Percentiles rank a stretch among this genome's conserved stretches.
Conservation (phyloP, 2,329 filamentous ascomycete species). For the Decorospora gaudefroyi region DNA sequence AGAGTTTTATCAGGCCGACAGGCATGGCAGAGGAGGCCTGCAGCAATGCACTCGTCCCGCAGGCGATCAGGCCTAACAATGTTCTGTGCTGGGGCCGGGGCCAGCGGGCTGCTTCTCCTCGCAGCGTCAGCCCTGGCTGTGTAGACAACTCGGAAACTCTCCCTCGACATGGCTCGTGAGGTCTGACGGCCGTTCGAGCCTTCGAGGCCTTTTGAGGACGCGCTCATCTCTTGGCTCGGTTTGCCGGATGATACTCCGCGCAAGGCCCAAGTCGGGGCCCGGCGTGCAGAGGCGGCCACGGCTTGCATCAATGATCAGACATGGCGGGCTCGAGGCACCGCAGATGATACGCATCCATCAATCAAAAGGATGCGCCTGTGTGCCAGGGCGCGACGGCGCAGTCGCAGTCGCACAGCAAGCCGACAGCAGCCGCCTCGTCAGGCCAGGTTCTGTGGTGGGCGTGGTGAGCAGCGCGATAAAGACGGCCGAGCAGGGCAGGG, state of each 20-base stretch:
- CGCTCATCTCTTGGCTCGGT: constrained; percentile 26
- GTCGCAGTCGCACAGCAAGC: constrained; percentile 31
- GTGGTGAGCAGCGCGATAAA: constrained; percentile 20
- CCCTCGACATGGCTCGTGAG: constrained; percentile 1
- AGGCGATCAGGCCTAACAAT: constrained; percentile 2
- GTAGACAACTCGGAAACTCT: too few species aligned
- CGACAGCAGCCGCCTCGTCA: constrained; percentile 32
- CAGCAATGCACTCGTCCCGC: constrained; percentile 5
- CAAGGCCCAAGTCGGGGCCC: constrained; percentile 13
- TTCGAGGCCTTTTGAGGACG: constrained; percentile 25
- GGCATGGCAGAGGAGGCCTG: constrained; percentile 19
- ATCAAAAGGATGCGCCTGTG: too few species aligned
- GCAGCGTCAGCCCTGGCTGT: constrained; percentile 27
- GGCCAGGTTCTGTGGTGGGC: constrained; percentile 15
- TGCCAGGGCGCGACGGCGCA: constrained; percentile 24
- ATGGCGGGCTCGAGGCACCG: constrained; percentile 25
- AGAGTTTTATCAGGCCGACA: constrained; percentile 28
- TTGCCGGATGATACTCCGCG: constrained; percentile 25
- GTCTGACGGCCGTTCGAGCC: constrained; percentile 25
- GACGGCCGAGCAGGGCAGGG: constrained; percentile 11
- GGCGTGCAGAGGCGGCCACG: too few species aligned
- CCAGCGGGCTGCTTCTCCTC: constrained; percentile 12
- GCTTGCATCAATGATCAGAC: too few species aligned
- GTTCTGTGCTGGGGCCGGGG: constrained; percentile 9
- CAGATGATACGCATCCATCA: constrained; percentile 35